Evolutionary conservation across 306 rosid species (phyloP).

Genomic region (Vigna unguiculata): DNA sequence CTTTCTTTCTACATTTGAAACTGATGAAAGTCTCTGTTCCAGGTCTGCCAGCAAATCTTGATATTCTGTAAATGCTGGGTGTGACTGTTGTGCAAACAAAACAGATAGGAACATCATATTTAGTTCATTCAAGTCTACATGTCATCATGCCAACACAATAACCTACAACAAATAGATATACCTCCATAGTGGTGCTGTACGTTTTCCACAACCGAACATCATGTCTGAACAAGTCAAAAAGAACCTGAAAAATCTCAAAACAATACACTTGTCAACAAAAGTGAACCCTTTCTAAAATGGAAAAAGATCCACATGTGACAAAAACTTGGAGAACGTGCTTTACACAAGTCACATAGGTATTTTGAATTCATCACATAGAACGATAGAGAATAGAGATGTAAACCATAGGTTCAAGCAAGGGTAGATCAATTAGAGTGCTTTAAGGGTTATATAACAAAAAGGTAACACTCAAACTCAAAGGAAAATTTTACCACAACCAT

Average conservation of each 20-base stretch:
- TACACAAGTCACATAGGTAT: not conserved
- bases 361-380: not conserved
- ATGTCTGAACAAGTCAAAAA: constrained; percentile 81
- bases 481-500: not conserved
- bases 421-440: not conserved
- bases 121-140: constrained; percentile 16
- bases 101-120: constrained; percentile 12
- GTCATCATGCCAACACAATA: not conserved
- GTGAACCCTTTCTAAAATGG: constrained; percentile 35
- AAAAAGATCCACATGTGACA: not conserved
- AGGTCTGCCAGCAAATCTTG: constrained; percentile 83
- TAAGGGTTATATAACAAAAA: not conserved
- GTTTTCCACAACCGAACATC: constrained; percentile 91
- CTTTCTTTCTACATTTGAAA: constrained; percentile 52
- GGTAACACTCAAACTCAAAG: not conserved
- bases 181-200: constrained; percentile 82
- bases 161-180: constrained; percentile 39
- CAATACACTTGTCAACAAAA: constrained; percentile 36
- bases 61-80: constrained; percentile 68
- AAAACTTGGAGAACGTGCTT: not conserved
- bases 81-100: constrained; percentile 58
- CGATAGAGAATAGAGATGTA: not conserved
- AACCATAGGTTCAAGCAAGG: not conserved
- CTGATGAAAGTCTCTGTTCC: constrained; percentile 71
- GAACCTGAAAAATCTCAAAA: constrained; percentile 64